Percentiles rank a stretch among this genome's conserved stretches.
Evolutionary conservation across 2,329 filamentous ascomycete species (phyloP).

Genomic region (Mycosphaerelloides madeirae): DNA sequence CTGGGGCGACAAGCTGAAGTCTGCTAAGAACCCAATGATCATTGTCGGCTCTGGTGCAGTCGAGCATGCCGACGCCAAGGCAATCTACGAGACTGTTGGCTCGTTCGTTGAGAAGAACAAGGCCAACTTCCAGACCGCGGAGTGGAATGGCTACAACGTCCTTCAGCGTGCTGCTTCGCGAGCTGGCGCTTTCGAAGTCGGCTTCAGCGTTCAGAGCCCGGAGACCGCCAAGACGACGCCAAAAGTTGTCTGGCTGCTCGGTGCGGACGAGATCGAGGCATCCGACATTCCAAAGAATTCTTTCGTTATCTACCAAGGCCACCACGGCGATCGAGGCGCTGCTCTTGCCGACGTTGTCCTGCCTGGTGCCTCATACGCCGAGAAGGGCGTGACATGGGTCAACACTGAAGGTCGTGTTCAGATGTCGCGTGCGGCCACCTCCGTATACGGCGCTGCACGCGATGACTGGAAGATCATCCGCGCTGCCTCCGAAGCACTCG

Average conservation of each 20-base stretch:
- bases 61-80: slow-evolving; percentile 85
- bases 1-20: slow-evolving; percentile 88
- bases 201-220: slow-evolving; percentile 81
- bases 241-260: slow-evolving; percentile 95
- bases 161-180: slow-evolving; percentile 90
- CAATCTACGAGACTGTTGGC: slow-evolving; percentile 87
- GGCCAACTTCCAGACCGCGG: slow-evolving; percentile 75
- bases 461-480: slow-evolving; percentile 99
- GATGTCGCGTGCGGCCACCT: slow-evolving; percentile 84
- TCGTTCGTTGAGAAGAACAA: slow-evolving; percentile 91
- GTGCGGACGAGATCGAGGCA: slow-evolving; percentile 83
- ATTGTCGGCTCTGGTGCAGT: slow-evolving; percentile 88
- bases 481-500: slow-evolving; percentile 85
- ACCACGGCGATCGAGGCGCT: slow-evolving; percentile 91
- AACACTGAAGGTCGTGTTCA: slow-evolving; percentile 97
- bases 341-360: slow-evolving; percentile 91
- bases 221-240: slow-evolving; percentile 78
- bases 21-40: slow-evolving; percentile 92
- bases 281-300: slow-evolving; percentile 90
- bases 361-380: slow-evolving; percentile 91
- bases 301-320: slow-evolving; percentile 96
- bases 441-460: slow-evolving; percentile 79
- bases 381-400: slow-evolving; percentile 93
- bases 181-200: slow-evolving; percentile 89
- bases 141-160: slow-evolving; percentile 98